Evolutionary conservation across 345 rosid species (phyloP), one percentile per base, ranked within the genome.

Genomic region (Abelmoschus esculentus): DNA sequence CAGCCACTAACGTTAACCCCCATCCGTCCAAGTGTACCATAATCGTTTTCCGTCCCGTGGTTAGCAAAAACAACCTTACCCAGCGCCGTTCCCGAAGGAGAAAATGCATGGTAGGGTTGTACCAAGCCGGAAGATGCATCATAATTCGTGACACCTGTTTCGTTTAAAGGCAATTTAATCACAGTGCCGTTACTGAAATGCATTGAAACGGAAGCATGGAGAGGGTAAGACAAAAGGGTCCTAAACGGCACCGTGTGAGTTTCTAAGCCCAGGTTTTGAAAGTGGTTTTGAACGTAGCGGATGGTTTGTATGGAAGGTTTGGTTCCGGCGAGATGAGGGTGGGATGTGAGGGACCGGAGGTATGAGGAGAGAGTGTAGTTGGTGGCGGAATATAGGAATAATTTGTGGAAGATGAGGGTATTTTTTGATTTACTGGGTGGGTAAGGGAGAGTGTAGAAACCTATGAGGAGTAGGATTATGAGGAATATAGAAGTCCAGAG

Each of bases 301-400:
- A 75, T 74, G 2, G 96, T 82, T 71, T 81, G 83, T 19, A 78
- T 68, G 31, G 96, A 84, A 61, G 87, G 85, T 4, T 73, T 40
- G 1, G 97, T 93, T 50, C 98, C 97, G 58, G 98, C 98, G 74
- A 93, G 86, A 78, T 93, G 98, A 19, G 97, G 88, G 71, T 72
- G 93, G 56, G 61, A 80, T 10, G 96, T 91, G 79, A 95, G 90
- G 65, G 80, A 72, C 57, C 86, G 93, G 80, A 90, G 99, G 86
- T 95, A 87, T 18, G 90, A 70, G 66, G 98, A 73, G 76, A 91
- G 3, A 58, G 99, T 85, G 83, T 65, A 61, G 89, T 91, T 91
- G 60, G 86, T 69, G 74, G 90, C 81, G 55, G 82, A 78, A 65
- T 93, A 91, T 57, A 93, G 89, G 84, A 91, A 93, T 56, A 75